These are phyloP conservation scores for Oxyria digyna DNA, from an alignment of 148 eudicot species.

Conservation along the genomic window DNA sequence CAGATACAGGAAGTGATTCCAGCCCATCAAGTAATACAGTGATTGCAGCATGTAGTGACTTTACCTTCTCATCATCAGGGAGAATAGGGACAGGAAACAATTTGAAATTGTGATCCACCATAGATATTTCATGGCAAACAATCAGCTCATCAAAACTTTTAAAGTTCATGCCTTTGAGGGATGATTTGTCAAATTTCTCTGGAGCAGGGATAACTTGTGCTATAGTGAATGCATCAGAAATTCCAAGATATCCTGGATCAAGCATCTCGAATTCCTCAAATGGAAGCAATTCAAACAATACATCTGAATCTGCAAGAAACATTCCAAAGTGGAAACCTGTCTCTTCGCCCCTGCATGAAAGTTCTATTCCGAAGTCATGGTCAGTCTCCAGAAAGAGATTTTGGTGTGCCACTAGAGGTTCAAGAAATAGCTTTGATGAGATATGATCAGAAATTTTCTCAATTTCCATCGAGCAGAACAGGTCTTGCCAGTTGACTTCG, in stretches of 20 bases:
- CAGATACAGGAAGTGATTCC: conserved; percentile 44
- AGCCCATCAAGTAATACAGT: conserved; percentile 27
- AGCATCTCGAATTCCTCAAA: conserved; percentile 61
- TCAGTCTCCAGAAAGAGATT: conserved; percentile 27
- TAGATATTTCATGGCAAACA: conserved; percentile 52
- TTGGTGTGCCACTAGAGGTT: conserved; percentile 17
- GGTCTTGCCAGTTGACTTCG: conserved; percentile 25
- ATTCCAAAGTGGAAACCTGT: conserved; percentile 9
- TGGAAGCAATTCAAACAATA: conserved; percentile 8
- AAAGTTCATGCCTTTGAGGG: conserved; percentile 27
- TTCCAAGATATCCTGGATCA: conserved; percentile 24
- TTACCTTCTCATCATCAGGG: conserved; percentile 29
- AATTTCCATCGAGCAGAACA: conserved; percentile 30
- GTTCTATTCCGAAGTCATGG: conserved; percentile 30
- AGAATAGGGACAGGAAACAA: conserved; percentile 69
- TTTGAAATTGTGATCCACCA: conserved; percentile 57
- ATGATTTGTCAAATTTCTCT: conserved; percentile 34
- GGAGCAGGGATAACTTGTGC: conserved; percentile 17
- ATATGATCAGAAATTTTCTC: conserved; percentile 29
- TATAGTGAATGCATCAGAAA: conserved; percentile 26
- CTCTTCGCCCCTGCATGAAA: conserved; percentile 21
- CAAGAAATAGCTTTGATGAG: conserved; percentile 21
- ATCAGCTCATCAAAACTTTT: conserved; percentile 48
- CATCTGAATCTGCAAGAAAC: conserved; percentile 12
- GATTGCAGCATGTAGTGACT: conserved; percentile 24